Evolutionary conservation across 257 asterid genomes (phyloP).

Genomic region (Petunia secreta): DNA sequence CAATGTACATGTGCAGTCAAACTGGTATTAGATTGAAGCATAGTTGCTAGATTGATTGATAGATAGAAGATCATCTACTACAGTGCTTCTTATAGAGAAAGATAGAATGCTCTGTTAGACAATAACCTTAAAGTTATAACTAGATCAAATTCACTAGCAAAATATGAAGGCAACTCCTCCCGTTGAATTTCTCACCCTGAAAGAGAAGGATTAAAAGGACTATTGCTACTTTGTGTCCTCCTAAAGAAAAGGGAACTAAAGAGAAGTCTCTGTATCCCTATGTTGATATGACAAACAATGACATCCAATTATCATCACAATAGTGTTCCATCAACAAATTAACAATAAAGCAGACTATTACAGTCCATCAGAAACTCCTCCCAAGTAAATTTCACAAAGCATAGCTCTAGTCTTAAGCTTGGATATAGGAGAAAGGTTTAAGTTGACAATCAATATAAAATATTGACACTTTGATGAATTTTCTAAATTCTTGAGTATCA

Average conservation of each 20-base stretch:
- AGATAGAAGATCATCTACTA: background rate
- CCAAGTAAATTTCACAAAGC: background rate
- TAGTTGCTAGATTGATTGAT: background rate
- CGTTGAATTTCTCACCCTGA: background rate
- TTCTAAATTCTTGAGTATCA: background rate
- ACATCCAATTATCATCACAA: background rate
- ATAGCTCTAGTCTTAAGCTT: background rate
- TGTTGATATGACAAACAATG: slow-evolving; percentile 3
- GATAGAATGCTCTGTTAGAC: background rate
- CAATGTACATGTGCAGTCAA: background rate
- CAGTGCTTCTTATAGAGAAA: background rate
- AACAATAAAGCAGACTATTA: background rate
- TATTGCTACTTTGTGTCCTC: background rate
- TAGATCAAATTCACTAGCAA: background rate
- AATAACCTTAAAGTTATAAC: background rate
- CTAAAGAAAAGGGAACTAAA: background rate
- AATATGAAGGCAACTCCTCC: background rate
- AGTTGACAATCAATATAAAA: background rate
- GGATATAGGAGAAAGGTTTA: background rate
- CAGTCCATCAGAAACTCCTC: background rate
- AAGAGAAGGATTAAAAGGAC: background rate
- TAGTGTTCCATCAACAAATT: background rate
- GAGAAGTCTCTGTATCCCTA: slow-evolving; percentile 6
- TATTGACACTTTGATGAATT: background rate
- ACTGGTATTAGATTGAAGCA: background rate